Evolutionary conservation across 2,329 filamentous ascomycete species (phyloP), one percentile per base, ranked within the genome.

Genomic region (Monascus ruber): DNA sequence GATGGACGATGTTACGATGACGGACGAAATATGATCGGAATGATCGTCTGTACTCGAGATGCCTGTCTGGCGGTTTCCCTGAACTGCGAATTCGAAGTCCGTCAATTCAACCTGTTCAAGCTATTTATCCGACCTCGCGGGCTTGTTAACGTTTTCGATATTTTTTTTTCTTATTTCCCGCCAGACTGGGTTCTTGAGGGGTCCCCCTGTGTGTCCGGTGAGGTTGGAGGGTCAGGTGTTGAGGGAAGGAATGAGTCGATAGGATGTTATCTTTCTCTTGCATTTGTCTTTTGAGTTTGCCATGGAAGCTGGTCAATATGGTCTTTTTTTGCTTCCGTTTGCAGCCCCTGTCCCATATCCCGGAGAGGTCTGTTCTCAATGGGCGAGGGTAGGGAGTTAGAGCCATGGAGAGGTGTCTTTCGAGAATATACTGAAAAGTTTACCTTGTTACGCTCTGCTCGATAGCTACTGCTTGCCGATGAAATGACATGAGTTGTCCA

Each of bases 231-330:
- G 49, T 38, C 49, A 33, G 34, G 44, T 48, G 37, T 34, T 28
- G 26, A 34, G 28, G 27, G 26, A 17, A 31, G 45, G 42, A 43
- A 45, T 27, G 29, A 37, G 31, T 40, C 24, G 24, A 41, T 17
- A 2, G 41, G 34, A 34, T 31, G 40, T 28, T 41, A 10, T 36
- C 33, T 37, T 43, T 34, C 29, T 33, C 36, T 44, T 37, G 6
- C 28, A 10, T 10, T 29, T 29, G 10, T 29, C 37, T 41, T 41
- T 46, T 40, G 46, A 38, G 44, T 47, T 50, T 50, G 36, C 38
- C 39, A 43, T 51, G 56, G 47, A 53, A 44, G 49, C 58, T 62
- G 60, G 60, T 64, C 59, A 64, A 63, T 53, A 43, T 39, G 38
- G 44, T 49, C 44, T 43, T 52, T 48, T 50, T 36, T 34, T 33